Conservation (phyloP, 2,329 filamentous ascomycete species). For the Geoglossum cookeanum region DNA sequence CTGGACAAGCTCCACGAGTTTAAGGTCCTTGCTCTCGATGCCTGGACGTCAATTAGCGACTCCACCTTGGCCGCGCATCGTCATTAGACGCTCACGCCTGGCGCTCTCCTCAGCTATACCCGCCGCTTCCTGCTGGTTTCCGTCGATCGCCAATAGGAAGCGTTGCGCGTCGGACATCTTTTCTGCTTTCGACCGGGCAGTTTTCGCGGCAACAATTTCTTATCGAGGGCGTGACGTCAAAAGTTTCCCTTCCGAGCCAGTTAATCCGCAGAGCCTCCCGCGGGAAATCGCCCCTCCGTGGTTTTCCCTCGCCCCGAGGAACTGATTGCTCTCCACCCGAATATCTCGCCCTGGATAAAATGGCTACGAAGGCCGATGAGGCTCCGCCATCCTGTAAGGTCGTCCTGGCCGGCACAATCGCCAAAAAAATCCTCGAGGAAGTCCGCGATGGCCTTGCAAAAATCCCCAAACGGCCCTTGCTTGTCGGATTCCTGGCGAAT, state of each 20-base stretch:
- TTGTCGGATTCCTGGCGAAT: constrained; percentile 87
- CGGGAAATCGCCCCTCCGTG: not conserved
- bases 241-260: not conserved
- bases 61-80: no score
- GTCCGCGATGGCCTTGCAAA: constrained; percentile 56
- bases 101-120: constrained; percentile 25
- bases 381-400: constrained; percentile 55
- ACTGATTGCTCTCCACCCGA: no score
- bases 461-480: constrained; percentile 52
- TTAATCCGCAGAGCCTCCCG: not conserved
- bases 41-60: constrained; percentile 20
- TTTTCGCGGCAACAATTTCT: not conserved
- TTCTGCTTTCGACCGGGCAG: constrained; percentile 12
- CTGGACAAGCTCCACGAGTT: constrained; percentile 42
- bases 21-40: constrained; percentile 38
- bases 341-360: not conserved
- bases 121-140: constrained; percentile 25
- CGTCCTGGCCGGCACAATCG: constrained; percentile 71
- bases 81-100: constrained; percentile 17
- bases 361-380: constrained; percentile 5
- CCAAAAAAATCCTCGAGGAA: constrained; percentile 61
- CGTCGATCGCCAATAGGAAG: constrained; percentile 27
- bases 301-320: not conserved
- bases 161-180: constrained; percentile 29
- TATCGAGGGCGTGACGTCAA: not conserved